phyloP scores from a whole-genome alignment of 257 asterid genomes.

The Vinca minor region DNA sequence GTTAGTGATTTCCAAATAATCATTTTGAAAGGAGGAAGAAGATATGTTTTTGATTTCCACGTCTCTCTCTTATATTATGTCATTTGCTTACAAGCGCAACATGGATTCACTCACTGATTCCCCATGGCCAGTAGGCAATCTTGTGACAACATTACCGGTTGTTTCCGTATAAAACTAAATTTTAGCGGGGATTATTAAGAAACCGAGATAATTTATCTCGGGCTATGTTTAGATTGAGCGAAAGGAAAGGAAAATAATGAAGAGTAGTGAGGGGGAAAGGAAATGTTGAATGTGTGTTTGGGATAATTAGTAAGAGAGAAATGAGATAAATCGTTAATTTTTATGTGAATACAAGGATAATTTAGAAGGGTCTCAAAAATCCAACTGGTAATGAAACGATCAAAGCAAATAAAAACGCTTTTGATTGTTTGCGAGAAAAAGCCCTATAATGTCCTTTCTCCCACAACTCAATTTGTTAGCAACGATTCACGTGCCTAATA shows the following conservation, averaged over 20 bases:
- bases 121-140: neutral
- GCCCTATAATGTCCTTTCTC: neutral
- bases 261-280: too few relatives aligned
- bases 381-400: neutral
- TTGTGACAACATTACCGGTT: too few relatives aligned
- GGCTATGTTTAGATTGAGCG: too few relatives aligned
- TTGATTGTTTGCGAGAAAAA: neutral
- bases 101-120: neutral
- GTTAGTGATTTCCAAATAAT: neutral
- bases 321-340: too few relatives aligned
- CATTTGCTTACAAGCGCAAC: neutral
- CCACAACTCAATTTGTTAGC: slow-evolving; percentile 12
- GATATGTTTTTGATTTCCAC: neutral
- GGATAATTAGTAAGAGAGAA: too few relatives aligned
- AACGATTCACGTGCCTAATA: slow-evolving; percentile 18
- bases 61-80: neutral
- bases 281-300: too few relatives aligned
- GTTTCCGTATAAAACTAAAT: too few relatives aligned
- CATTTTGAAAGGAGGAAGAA: neutral
- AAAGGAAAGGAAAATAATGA: too few relatives aligned
- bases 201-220: too few relatives aligned
- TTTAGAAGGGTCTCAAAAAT: slow-evolving; percentile 7
- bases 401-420: neutral
- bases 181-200: too few relatives aligned
- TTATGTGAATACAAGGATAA: too few relatives aligned